Evolutionary conservation across 169 alveolate species (phyloP).

Genomic region (Eimeria sp.): DNA sequence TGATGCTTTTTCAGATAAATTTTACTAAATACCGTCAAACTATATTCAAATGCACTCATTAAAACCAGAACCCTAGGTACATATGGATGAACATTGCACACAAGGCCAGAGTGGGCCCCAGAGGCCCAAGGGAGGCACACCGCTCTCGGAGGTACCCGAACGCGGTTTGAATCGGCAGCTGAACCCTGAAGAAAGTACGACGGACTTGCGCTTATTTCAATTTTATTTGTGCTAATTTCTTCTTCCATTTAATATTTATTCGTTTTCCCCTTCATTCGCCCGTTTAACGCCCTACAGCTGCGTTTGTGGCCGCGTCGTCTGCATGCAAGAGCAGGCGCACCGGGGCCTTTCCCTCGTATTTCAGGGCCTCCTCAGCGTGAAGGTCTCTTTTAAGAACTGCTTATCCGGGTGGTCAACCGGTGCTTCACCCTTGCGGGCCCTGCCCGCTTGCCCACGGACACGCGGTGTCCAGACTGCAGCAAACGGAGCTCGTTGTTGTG

Average conservation of each 20-base stretch:
- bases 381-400: background rate
- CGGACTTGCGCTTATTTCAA: background rate
- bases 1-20: background rate
- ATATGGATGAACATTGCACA: background rate
- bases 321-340: conserved; percentile 53
- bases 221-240: background rate
- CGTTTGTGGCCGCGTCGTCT: background rate
- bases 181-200: background rate
- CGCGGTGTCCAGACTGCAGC: conserved; percentile 3
- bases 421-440: background rate
- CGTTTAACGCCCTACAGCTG: background rate
- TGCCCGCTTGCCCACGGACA: background rate
- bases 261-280: background rate
- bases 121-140: conserved; percentile 41
- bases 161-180: background rate
- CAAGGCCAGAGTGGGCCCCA: conserved; percentile 17
- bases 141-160: conserved; percentile 27
- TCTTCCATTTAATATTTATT: background rate
- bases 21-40: background rate
- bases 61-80: background rate
- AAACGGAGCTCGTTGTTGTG: background rate
- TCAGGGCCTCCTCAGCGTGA: background rate
- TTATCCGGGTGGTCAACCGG: background rate
- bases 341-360: background rate
- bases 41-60: background rate